Conservation (phyloP, 345 rosid species). For the Lumnitzera racemosa region DNA sequence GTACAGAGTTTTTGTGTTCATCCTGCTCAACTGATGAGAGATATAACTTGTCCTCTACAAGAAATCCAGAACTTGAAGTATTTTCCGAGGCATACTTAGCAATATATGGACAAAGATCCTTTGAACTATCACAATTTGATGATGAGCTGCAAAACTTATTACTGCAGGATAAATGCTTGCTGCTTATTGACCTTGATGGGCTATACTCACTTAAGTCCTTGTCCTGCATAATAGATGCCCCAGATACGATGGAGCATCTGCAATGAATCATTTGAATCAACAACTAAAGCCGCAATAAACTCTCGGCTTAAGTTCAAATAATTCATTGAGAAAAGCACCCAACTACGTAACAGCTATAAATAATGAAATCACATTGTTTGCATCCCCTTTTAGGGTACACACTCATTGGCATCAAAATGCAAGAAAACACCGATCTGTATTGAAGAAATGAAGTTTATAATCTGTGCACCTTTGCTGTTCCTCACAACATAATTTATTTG, state of each 20-base stretch:
- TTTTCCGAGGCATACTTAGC: constrained; percentile 30
- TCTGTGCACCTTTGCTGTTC: no score
- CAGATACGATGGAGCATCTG: constrained; percentile 79
- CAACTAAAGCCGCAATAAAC: constrained; percentile 47
- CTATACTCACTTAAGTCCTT: constrained; percentile 55
- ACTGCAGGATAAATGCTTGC: constrained; percentile 54
- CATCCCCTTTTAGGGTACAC: no score
- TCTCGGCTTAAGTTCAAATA: constrained; percentile 12
- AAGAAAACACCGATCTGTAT: no score
- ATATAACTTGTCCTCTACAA: constrained; percentile 52
- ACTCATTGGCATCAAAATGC: no score
- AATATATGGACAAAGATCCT: constrained; percentile 53
- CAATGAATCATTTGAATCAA: constrained; percentile 79
- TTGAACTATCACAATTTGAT: constrained; percentile 37
- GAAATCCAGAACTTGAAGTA: constrained; percentile 68
- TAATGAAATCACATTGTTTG: not conserved
- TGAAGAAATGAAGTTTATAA: no score
- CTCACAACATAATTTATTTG: no score
- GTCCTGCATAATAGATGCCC: constrained; percentile 87
- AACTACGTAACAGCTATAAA: not conserved
- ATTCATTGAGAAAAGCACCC: not conserved
- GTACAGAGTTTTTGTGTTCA: constrained; percentile 30
- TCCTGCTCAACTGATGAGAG: constrained; percentile 32
- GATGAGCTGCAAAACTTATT: constrained; percentile 43
- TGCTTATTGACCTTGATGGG: constrained; percentile 56